Base-by-base conservation (phyloP, 2,329 filamentous ascomycete genomes). In the Aspergillus jensenii region DNA sequence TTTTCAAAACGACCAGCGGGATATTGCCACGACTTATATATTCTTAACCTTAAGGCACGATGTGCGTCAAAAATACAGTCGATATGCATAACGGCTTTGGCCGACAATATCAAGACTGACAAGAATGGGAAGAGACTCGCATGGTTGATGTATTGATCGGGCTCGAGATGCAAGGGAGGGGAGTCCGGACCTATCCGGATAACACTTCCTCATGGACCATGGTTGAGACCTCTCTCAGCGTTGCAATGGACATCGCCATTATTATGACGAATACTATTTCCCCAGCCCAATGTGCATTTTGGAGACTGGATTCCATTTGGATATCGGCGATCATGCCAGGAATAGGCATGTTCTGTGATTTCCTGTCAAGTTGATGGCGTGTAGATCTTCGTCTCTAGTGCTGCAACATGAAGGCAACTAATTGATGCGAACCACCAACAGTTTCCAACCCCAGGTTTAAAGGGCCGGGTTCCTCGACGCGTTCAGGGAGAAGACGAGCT, bases 311-410 rank as follows among this genome's bases (percentile, higher is more conserved):
- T 19, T 46, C 61, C 64, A 59, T 58, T 58, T 62, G 56, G 63
- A 59, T 66, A 63, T 65, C 64, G 61, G 62, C 35, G 37, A 53
- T 61, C 45, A 39, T 61, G 45, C 53, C 59, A 60, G 55, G 58
- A 43, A 59, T 39, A 17, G 55, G 55, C 49, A 39, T 53, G n/a
- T 17, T 52, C 12, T 39, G 23, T 41, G 14, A n/a, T 51, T 50
- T 52, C 9, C 27, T 31, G 27, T 31, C 40, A 54, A 56, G 52
- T 40, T 45, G 21, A 14, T 46, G 51, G 41, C 39, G 15, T 37
- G 49, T 43, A 44, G 56, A 61, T 57, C 47, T 27, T 48, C 46
- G 7, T 35, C 21, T 21, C 15, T 50, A 50, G 46, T 55, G 50
- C 51, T 52, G 31, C 45, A 27, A 33, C 31, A 53, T 33, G n/a